These are phyloP conservation scores for Neofusicoccum parvum DNA, from an alignment of 2,329 filamentous ascomycete genomes.

Conservation along the genomic window DNA sequence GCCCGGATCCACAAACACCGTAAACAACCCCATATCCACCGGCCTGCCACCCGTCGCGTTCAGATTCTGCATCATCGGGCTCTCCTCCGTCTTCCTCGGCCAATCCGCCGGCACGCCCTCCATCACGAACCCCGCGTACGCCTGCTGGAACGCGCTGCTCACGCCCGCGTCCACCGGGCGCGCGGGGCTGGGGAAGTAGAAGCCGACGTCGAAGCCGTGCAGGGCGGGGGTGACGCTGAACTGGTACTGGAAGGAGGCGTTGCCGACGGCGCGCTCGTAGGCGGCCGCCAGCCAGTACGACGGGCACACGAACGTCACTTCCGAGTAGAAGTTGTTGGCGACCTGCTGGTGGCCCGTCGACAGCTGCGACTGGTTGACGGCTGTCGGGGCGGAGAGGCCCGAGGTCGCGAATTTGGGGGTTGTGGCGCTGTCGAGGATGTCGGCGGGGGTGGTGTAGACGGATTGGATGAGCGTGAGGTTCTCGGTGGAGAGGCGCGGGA, in stretches of 20 bases:
- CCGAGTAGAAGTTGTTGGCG: slow-evolving; percentile 56
- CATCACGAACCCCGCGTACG: not conserved
- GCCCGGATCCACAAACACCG: not conserved
- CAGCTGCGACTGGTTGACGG: slow-evolving; percentile 53
- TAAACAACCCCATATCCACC: not conserved
- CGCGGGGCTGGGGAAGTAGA: slow-evolving; percentile 25
- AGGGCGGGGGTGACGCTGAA: slow-evolving; percentile 28
- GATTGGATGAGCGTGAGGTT: slow-evolving; percentile 44
- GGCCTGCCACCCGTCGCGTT: not conserved
- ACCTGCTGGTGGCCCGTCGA: slow-evolving; percentile 59
- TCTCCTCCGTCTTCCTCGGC: not conserved
- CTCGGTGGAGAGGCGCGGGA: slow-evolving; percentile 32
- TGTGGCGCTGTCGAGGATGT: slow-evolving; percentile 29
- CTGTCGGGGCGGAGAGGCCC: slow-evolving; percentile 44
- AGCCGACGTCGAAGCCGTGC: slow-evolving; percentile 27
- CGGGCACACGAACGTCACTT: slow-evolving; percentile 59
- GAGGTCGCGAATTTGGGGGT: slow-evolving; percentile 34
- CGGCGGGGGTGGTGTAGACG: slow-evolving; percentile 38
- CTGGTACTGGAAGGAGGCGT: slow-evolving; percentile 39
- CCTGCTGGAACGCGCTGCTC: not conserved
- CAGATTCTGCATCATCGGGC: not conserved
- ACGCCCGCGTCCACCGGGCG: not conserved
- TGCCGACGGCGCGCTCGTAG: slow-evolving; percentile 14
- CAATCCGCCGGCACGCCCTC: not conserved
- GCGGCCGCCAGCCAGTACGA: slow-evolving; percentile 55